phyloP scores from a whole-genome alignment of 2,329 filamentous ascomycete species.

The Colletotrichum noveboracense region DNA sequence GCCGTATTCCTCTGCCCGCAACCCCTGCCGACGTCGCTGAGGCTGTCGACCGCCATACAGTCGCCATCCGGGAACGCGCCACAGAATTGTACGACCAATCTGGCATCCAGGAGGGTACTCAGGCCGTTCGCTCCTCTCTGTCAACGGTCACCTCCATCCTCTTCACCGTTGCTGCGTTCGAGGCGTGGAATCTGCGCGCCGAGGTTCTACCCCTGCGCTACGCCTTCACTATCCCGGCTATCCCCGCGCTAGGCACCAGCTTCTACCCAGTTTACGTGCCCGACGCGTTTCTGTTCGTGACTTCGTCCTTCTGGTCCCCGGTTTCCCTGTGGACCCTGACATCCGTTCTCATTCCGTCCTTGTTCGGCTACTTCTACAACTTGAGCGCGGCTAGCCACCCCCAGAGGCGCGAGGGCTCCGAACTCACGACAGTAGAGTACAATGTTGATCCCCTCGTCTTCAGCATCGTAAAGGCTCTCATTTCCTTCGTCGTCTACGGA shows the following conservation, averaged over 20 bases:
- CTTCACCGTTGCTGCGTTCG: conserved; percentile 69
- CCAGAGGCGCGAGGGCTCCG: conserved; percentile 45
- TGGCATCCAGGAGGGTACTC: conserved; percentile 69
- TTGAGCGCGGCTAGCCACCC: conserved; percentile 62
- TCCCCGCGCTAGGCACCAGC: conserved; percentile 58
- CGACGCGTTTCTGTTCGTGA: conserved; percentile 81
- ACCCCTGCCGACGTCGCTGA: conserved; percentile 80
- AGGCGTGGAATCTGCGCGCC: conserved; percentile 71
- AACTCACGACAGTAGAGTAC: conserved; percentile 48
- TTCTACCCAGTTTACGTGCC: conserved; percentile 72
- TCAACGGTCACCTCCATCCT: conserved; percentile 78
- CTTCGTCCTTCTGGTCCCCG: conserved; percentile 82
- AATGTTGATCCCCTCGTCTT: conserved; percentile 86
- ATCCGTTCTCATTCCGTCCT: conserved; percentile 70
- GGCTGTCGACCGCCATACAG: conserved; percentile 74
- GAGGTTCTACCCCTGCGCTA: conserved; percentile 76
- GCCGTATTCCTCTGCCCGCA: conserved; percentile 75
- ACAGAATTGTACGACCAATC: conserved; percentile 68
- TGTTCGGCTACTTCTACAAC: conserved; percentile 90
- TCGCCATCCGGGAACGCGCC: conserved; percentile 70
- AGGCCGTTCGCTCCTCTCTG: conserved; percentile 70
- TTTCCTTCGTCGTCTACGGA: conserved; percentile 81
- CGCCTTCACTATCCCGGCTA: conserved; percentile 73
- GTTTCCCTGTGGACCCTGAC: conserved; percentile 79
- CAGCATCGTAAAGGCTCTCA: conserved; percentile 84